phyloP scores from a whole-genome alignment of 1,284 basidiomycete species.

The Boletellus deceptivus region DNA sequence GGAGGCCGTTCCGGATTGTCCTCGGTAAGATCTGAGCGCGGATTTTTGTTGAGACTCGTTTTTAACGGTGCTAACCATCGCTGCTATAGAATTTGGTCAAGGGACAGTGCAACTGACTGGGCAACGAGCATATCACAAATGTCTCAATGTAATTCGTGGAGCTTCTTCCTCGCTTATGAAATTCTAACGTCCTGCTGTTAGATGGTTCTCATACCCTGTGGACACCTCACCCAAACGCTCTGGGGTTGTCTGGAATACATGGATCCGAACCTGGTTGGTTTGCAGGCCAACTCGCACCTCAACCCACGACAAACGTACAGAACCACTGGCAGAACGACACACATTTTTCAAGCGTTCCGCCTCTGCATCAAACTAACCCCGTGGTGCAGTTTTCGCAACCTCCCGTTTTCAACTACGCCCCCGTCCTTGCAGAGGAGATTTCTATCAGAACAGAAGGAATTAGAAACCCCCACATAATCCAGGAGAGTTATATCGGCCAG shows the following conservation, averaged over 20 bases:
- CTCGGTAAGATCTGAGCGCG: slow-evolving; percentile 6
- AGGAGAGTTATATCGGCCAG: not conserved
- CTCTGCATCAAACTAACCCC: not conserved
- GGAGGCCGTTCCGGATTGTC: not conserved
- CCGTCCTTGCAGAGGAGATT: not conserved
- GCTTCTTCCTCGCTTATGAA: not conserved
- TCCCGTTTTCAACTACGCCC: not conserved
- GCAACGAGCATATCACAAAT: not conserved
- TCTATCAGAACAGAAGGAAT: not conserved
- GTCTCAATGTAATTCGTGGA: slow-evolving; percentile 4
- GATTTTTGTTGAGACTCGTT: not conserved
- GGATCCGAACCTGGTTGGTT: not conserved
- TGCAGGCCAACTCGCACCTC: not conserved
- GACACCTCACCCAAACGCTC: slow-evolving; percentile 2
- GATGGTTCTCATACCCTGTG: not conserved
- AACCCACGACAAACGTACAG: not conserved
- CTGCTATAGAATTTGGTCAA: not conserved
- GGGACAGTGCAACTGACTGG: not conserved
- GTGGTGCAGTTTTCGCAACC: not conserved
- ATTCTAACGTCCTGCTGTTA: slow-evolving; percentile 1
- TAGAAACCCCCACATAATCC: not conserved
- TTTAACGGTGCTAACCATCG: slow-evolving; percentile 1
- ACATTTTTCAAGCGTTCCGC: not conserved
- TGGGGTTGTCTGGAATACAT: not conserved
- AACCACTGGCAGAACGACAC: not conserved